Conservation (phyloP, 768 basidiomycete species). For the Pleurotus platypus region DNA sequence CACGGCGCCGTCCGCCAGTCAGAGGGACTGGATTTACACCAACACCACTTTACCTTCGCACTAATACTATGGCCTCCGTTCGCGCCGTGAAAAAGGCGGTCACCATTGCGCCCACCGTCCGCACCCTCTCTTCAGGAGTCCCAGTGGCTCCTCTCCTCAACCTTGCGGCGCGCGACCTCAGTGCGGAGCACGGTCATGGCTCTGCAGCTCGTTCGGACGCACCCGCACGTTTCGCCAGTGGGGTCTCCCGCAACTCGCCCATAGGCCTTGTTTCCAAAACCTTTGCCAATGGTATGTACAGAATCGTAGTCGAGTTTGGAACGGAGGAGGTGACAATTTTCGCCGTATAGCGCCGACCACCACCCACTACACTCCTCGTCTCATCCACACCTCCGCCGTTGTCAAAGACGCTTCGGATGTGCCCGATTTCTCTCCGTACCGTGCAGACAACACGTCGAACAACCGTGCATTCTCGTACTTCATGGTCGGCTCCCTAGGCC, state of each 20-base stretch:
- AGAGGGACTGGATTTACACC: conserved; percentile 11
- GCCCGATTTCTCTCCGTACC: conserved; percentile 86
- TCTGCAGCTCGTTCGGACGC: conserved; percentile 61
- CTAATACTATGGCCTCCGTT: conserved; percentile 59
- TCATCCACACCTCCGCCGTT: conserved; percentile 73
- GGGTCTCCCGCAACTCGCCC: conserved; percentile 41
- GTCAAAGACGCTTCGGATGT: conserved; percentile 74
- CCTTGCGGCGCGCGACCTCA: conserved; percentile 62
- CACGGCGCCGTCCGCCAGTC: conserved; percentile 6
- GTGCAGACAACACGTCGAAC: conserved; percentile 54
- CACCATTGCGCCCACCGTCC: conserved; percentile 78
- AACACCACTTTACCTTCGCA: conserved; percentile 28
- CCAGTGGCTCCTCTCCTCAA: conserved; percentile 76
- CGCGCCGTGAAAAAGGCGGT: conserved; percentile 79
- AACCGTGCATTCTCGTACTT: conserved; percentile 85
- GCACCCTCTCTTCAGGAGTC: conserved; percentile 74
- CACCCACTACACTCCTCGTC: conserved; percentile 57
- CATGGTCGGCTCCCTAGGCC: conserved; percentile 88
- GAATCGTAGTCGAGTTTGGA: background rate
- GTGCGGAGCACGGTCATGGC: conserved; percentile 52
- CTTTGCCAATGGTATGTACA: conserved; percentile 55
- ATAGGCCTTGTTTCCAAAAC: conserved; percentile 64
- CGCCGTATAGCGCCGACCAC: conserved; percentile 45
- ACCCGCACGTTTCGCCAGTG: conserved; percentile 62
- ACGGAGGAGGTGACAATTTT: background rate